Evolutionary conservation across 2,329 filamentous ascomycete species (phyloP).

Genomic region (Diplodia seriata): DNA sequence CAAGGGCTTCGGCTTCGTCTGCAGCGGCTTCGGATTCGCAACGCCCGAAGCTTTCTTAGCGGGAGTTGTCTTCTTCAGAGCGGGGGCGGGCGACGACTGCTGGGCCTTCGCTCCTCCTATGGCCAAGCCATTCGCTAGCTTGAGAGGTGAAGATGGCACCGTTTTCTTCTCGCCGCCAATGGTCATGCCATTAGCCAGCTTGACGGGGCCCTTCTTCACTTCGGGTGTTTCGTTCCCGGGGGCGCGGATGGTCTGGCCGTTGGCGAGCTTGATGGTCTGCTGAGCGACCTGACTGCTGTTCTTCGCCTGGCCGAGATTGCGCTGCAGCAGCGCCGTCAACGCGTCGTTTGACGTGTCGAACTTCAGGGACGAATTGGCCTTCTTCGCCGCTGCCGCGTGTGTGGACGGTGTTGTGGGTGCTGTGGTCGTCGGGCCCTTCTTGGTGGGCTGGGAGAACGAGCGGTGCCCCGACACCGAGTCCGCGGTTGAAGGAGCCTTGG

Average conservation of each 20-base stretch:
- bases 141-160: not conserved
- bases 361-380: conserved; percentile 14
- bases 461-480: conserved; percentile 27
- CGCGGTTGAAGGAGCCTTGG: conserved; percentile 25
- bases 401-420: not conserved
- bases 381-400: not conserved
- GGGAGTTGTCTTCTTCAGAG: not conserved
- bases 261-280: conserved; percentile 30
- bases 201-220: conserved; percentile 19
- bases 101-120: not conserved
- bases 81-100: not conserved
- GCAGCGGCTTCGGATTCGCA: conserved; percentile 10
- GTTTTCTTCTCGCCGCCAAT: conserved; percentile 6
- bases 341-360: conserved; percentile 27
- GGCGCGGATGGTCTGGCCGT: conserved; percentile 24
- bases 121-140: conserved; percentile 14
- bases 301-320: conserved; percentile 24
- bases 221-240: conserved; percentile 8
- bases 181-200: conserved; percentile 18
- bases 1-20: not conserved
- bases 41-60: not conserved
- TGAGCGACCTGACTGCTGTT: conserved; percentile 28
- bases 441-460: conserved; percentile 28
- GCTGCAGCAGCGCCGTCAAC: conserved; percentile 14
- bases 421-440: conserved; percentile 3